These are phyloP conservation scores for Aspergillus sp. DNA, from an alignment of 2,329 filamentous ascomycete species.

Conservation along the genomic window DNA sequence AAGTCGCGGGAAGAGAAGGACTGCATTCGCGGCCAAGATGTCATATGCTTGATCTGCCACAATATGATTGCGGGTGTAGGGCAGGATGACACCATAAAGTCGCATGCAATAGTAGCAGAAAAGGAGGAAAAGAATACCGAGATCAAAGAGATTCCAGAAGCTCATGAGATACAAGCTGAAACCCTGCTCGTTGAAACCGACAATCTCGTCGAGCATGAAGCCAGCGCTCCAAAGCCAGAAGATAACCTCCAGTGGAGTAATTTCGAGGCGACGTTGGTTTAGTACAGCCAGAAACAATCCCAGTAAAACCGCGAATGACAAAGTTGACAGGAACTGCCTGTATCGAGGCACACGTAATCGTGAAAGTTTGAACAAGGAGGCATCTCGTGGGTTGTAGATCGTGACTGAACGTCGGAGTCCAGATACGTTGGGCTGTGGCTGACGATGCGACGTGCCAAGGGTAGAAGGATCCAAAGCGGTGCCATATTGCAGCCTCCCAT, in stretches of 20 bases:
- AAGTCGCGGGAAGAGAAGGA: constrained; percentile 83
- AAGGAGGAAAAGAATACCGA: constrained; percentile 83
- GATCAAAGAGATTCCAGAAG: constrained; percentile 95
- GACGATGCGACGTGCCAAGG: constrained; percentile 13
- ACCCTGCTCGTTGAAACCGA: constrained; percentile 94
- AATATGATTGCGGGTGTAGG: constrained; percentile 66
- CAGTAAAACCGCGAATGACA: constrained; percentile 82
- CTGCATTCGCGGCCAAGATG: constrained; percentile 86
- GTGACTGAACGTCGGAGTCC: constrained; percentile 69
- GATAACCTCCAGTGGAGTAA: constrained; percentile 80
- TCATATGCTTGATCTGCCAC: constrained; percentile 89
- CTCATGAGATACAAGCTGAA: constrained; percentile 97
- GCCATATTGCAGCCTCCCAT: constrained; percentile 28
- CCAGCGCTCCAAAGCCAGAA: constrained; percentile 99
- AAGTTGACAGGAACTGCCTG: constrained; percentile 82
- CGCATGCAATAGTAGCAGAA: constrained; percentile 88
- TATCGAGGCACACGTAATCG: constrained; percentile 88
- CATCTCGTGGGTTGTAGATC: constrained; percentile 85
- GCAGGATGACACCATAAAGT: constrained; percentile 81
- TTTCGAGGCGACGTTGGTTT: constrained; percentile 70
- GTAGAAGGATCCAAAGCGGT: constrained; percentile 19
- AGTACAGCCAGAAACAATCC: constrained; percentile 84
- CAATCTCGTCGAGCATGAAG: constrained; percentile 94
- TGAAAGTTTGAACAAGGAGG: constrained; percentile 88
- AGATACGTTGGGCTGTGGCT: constrained; percentile 22